phyloP scores from a whole-genome alignment of 2,329 filamentous ascomycete genomes.

The Colletotrichum sp. region DNA sequence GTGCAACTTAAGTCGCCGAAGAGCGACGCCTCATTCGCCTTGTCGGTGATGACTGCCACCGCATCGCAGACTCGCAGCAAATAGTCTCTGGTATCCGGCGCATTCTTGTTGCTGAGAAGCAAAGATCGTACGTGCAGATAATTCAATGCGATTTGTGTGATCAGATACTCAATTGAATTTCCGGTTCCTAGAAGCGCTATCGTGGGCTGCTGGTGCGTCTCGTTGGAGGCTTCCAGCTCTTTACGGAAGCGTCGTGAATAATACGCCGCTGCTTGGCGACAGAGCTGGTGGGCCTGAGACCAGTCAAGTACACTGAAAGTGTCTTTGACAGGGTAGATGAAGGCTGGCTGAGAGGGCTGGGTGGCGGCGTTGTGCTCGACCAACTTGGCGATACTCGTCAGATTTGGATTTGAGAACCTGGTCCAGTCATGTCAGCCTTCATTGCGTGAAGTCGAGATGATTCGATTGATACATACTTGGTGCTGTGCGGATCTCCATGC shows the following conservation, averaged over 20 bases:
- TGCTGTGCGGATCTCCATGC: conserved; percentile 8
- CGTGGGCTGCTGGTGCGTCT: not conserved
- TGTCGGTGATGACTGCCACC: not conserved
- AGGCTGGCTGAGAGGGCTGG: not conserved
- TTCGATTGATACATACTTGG: not conserved
- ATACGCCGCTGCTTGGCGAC: not conserved
- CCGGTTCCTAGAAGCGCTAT: not conserved
- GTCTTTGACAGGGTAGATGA: not conserved
- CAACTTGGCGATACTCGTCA: not conserved
- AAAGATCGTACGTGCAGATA: not conserved
- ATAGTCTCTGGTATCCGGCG: not conserved
- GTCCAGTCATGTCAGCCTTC: not conserved
- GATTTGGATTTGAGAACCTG: not conserved
- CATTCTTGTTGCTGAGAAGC: conserved; percentile 13
- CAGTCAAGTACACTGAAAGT: not conserved
- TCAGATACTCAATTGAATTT: not conserved
- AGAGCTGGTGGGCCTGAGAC: not conserved
- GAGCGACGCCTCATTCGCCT: not conserved
- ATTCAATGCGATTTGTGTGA: conserved; percentile 3
- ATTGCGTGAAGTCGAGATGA: not conserved
- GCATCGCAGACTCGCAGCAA: not conserved
- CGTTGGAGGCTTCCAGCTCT: not conserved
- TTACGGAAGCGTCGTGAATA: not conserved
- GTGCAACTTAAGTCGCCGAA: not conserved
- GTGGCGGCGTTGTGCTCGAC: not conserved